Evolutionary conservation across 352 stramenopile species (phyloP).

Genomic region (Phytophthora pluvialis): DNA sequence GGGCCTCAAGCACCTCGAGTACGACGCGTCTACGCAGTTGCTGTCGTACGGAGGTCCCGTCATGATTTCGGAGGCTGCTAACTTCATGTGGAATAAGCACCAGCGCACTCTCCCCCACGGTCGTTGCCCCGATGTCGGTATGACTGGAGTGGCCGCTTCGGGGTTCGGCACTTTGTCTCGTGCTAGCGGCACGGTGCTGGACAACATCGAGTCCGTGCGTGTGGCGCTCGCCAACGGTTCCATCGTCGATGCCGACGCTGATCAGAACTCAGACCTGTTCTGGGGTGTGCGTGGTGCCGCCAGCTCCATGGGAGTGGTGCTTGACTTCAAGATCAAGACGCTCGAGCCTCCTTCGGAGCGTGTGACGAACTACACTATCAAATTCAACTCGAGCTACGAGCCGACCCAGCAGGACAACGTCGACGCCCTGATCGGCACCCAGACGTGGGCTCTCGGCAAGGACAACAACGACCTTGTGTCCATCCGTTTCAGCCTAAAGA

Average conservation of each 20-base stretch:
- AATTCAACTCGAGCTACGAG: constrained; percentile 14
- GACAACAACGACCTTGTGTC: constrained; percentile 36
- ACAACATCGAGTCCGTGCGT: constrained; percentile 30
- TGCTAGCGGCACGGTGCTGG: constrained; percentile 21
- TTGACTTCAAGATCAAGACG: constrained; percentile 33
- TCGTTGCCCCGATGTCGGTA: constrained; percentile 33
- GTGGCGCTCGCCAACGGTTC: constrained; percentile 31
- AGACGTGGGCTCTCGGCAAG: constrained; percentile 24
- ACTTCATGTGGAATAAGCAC: constrained; percentile 25
- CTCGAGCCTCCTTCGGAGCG: constrained; percentile 14
- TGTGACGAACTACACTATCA: constrained; percentile 28
- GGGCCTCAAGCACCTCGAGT: constrained; percentile 26
- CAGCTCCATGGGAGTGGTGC: constrained; percentile 32
- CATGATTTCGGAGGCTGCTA: constrained; percentile 33
- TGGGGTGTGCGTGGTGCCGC: constrained; percentile 33
- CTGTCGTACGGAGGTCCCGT: constrained; percentile 36
- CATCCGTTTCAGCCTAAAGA: constrained; percentile 29
- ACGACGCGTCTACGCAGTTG: constrained; percentile 18
- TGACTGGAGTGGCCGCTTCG: constrained; percentile 32
- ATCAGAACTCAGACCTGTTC: constrained; percentile 32
- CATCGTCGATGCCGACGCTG: constrained; percentile 23
- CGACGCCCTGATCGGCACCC: constrained; percentile 26
- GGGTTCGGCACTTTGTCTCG: constrained; percentile 33
- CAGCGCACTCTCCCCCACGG: constrained; percentile 26
- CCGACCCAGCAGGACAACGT: constrained; percentile 34